Evolutionary conservation across 352 stramenopile species (phyloP).

Genomic region (Thalassiosira mediterranea): DNA sequence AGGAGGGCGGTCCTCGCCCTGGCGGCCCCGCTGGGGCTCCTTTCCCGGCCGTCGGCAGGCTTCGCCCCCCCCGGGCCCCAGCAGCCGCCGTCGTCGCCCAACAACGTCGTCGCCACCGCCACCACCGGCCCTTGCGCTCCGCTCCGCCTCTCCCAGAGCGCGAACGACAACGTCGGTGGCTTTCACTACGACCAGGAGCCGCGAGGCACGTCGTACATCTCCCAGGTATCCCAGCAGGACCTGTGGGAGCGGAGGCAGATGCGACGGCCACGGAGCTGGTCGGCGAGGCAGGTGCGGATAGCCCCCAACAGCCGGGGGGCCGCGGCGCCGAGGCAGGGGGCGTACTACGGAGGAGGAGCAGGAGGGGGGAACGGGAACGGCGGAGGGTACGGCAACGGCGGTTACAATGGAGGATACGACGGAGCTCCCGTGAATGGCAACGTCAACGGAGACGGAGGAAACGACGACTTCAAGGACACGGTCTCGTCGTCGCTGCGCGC

Average conservation of each 20-base stretch:
- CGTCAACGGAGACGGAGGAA: background rate
- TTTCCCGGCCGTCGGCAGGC: too few species aligned
- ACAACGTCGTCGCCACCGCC: too few species aligned
- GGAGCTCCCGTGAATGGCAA: background rate
- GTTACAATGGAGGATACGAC: background rate
- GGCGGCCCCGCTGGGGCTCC: too few species aligned
- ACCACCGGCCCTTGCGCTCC: too few species aligned
- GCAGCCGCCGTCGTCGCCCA: too few species aligned
- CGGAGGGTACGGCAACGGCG: background rate
- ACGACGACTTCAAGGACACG: slow-evolving; percentile 9
- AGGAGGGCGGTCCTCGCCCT: too few species aligned
- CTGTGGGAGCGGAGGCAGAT: slow-evolving; percentile 18
- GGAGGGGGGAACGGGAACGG: background rate
- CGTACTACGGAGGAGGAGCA: background rate
- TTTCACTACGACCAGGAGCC: slow-evolving; percentile 27
- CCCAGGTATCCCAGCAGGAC: slow-evolving; percentile 11
- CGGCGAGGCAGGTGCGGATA: background rate
- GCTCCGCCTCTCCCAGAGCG: slow-evolving; percentile 3
- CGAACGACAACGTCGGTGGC: slow-evolving; percentile 6
- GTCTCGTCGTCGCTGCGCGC: slow-evolving; percentile 17
- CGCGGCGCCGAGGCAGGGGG: background rate
- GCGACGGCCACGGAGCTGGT: background rate
- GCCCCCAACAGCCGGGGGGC: slow-evolving; percentile 4
- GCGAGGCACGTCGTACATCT: slow-evolving; percentile 31
- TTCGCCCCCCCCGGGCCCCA: too few species aligned